Evolutionary conservation across 257 asterid species (phyloP).

Genomic region (Fraxinus excelsior): DNA sequence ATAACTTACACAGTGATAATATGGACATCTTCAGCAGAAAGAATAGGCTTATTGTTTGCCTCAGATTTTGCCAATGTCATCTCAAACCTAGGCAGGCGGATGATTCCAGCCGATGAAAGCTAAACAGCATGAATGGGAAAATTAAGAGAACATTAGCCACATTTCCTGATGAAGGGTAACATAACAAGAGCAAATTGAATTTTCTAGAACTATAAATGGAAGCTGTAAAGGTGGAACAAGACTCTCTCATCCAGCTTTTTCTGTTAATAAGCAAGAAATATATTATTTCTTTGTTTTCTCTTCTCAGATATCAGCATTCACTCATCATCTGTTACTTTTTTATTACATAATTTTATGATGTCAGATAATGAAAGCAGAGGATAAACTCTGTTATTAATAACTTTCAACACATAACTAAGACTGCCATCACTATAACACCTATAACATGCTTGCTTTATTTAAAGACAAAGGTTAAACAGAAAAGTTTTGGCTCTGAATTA

Average conservation of each 20-base stretch:
- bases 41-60: conserved; percentile 70
- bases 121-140: conserved; percentile 32
- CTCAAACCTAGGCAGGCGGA: conserved; percentile 89
- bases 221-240: conserved; percentile 17
- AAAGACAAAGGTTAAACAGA: conserved; percentile 11
- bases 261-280: conserved; percentile 13
- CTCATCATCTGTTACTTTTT: conserved; percentile 14
- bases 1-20: conserved; percentile 74
- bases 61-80: conserved; percentile 84
- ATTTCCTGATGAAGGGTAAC: conserved; percentile 4
- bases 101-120: conserved; percentile 88
- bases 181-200: conserved; percentile 20
- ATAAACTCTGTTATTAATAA: neutral
- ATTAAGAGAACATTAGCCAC: neutral
- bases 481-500: conserved; percentile 15
- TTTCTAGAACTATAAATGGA: conserved; percentile 8
- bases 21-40: conserved; percentile 87
- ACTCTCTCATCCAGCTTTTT: conserved; percentile 4
- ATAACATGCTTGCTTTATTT: conserved; percentile 11
- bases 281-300: neutral
- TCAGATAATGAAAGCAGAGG: conserved; percentile 1
- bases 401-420: neutral
- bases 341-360: conserved; percentile 1
- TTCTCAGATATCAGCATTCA: neutral
- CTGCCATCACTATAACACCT: conserved; percentile 11